These are phyloP conservation scores for Erodium chrysanthum DNA, from an alignment of 441 rosid genomes.

Conservation along the genomic window DNA sequence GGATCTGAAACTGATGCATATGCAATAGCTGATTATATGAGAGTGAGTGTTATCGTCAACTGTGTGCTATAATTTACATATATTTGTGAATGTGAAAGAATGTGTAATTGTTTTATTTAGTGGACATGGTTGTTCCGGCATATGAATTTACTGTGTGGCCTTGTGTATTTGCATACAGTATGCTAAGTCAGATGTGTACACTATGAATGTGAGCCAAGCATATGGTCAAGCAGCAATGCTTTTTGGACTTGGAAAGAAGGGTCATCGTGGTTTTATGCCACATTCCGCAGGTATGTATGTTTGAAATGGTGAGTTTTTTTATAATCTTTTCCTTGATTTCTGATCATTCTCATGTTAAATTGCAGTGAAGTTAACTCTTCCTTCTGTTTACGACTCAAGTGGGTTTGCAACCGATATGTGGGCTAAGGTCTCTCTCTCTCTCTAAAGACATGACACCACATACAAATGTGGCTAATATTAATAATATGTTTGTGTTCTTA, in stretches of 20 bases:
- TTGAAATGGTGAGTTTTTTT: too few species aligned
- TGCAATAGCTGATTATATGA: constrained; percentile 72
- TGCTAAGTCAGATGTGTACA: constrained; percentile 57
- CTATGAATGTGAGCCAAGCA: constrained; percentile 77
- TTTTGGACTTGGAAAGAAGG: constrained; percentile 67
- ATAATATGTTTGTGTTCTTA: too few species aligned
- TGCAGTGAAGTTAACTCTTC: constrained; percentile 78
- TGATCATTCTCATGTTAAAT: constrained; percentile 11
- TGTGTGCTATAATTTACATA: background rate
- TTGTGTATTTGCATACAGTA: constrained; percentile 23
- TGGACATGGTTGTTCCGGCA: too few species aligned
- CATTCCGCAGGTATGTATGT: constrained; percentile 49
- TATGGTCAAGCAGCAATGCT: constrained; percentile 95
- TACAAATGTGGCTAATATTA: too few species aligned
- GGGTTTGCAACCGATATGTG: constrained; percentile 80
- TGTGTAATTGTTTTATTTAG: background rate
- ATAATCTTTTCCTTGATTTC: too few species aligned
- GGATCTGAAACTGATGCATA: constrained; percentile 86
- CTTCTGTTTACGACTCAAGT: constrained; percentile 56
- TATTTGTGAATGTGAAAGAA: background rate
- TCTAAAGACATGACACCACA: background rate
- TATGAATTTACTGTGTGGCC: too few species aligned
- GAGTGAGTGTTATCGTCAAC: constrained; percentile 40
- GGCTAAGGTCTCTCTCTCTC: constrained; percentile 41
- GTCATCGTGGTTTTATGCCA: constrained; percentile 66